Conservation (phyloP, 495 filamentous ascomycete genomes). For the Tetracladium setigerum region DNA sequence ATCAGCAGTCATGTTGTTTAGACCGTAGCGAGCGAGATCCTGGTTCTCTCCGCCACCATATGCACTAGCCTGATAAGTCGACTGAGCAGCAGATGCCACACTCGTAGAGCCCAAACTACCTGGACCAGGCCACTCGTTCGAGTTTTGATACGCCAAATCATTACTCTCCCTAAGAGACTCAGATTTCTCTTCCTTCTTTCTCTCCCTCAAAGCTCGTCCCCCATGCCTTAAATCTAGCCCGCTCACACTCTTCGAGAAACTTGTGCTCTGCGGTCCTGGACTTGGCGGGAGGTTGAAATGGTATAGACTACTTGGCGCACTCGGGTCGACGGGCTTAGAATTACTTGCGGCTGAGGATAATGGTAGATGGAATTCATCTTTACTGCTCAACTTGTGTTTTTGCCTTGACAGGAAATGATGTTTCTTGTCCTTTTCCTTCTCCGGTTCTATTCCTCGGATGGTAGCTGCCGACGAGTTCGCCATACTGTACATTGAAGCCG, state of each 20-base stretch:
- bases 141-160: conserved; percentile 21
- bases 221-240: conserved; percentile 83
- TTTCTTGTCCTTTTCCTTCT: conserved; percentile 59
- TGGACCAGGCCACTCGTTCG: conserved; percentile 44
- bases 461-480: conserved; percentile 82
- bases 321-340: conserved; percentile 77
- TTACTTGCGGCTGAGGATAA: conserved; percentile 89
- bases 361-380: conserved; percentile 68
- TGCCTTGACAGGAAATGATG: conserved; percentile 84
- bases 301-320: conserved; percentile 78
- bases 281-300: conserved; percentile 59
- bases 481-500: conserved; percentile 70
- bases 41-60: conserved; percentile 35
- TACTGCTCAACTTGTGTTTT: conserved; percentile 82
- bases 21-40: conserved; percentile 51
- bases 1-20: conserved; percentile 77
- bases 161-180: conserved; percentile 22
- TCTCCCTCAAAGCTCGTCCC: conserved; percentile 75
- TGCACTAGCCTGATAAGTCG: conserved; percentile 22
- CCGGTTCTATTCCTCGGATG: conserved; percentile 44
- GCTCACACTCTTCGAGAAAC: conserved; percentile 67
- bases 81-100: conserved; percentile 18
- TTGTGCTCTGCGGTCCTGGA: conserved; percentile 61
- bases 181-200: conserved; percentile 76
- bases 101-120: conserved; percentile 38